Evolutionary conservation across 75 land plant genomes (phyloP), one percentile per base, ranked within the genome.

Genomic region (Ceratopteris richardii): DNA sequence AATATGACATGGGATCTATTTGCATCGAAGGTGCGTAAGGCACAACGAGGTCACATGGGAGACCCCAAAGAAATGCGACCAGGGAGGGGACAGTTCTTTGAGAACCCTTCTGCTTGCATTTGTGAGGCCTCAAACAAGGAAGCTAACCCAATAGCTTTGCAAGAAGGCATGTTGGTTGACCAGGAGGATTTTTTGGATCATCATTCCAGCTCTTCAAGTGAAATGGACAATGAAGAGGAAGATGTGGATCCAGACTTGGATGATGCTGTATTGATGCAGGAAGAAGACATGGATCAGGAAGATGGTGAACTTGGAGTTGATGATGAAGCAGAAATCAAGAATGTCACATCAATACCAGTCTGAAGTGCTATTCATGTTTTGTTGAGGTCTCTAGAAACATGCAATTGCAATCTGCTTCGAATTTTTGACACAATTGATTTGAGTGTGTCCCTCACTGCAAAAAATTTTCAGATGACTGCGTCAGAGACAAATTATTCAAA

Each of bases 11-110:
- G 96, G 96, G 81, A 72, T 23, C 68, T 39, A 1, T 90, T 90
- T 77, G 73, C 88, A 1, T 65, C 63, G 10, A 83, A 61, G 54
- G 78, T 87, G 26, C 68, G 71, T 1, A 72, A 78, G 41, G 58
- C 31, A 25, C 96, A 90, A 59, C 78, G 74, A 76, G 87, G 92
- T 31, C 87, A 87, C 50, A 87, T 90, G 96, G 96, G 96, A 16
- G 88, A 81, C 21, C 96, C 96, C 25, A 81, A 84, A 60, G 96
- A 83, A 69, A 74, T 80, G 26, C 72, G 77, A 55, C 89, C 89
- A 31, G 93, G 93, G 30, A 79, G 85, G 50, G 93, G 93, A 14
- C 89, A 88, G 56, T 88, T 88, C 64, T 88, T 85, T 52, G 93
- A 88, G 54, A 85, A 85, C 41, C 93, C 93, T 31, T 65, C 78